Evolutionary conservation across 352 stramenopile species (phyloP).

Genomic region (Globisporangium recalcitrans): DNA sequence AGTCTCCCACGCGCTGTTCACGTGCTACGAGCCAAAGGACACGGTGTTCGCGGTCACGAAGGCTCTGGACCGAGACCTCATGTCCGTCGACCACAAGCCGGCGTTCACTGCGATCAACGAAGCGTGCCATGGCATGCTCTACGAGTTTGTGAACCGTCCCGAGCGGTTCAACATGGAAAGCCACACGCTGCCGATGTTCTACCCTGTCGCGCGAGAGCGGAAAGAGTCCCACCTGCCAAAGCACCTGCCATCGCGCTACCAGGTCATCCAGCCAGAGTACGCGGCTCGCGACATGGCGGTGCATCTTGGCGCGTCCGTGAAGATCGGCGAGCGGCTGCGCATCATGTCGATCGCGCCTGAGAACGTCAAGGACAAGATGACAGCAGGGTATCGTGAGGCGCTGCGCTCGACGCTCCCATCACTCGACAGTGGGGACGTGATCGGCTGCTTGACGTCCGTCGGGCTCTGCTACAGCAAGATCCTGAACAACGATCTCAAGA

Average conservation of each 20-base stretch:
- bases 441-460: constrained; percentile 62
- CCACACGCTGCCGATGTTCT: constrained; percentile 67
- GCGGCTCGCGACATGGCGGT: constrained; percentile 45
- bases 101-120: constrained; percentile 71
- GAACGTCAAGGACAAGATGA: constrained; percentile 43
- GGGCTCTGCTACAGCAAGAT: constrained; percentile 68
- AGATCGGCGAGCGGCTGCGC: constrained; percentile 56
- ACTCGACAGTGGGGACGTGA: constrained; percentile 49
- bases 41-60: constrained; percentile 68
- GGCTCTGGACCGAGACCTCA: constrained; percentile 49
- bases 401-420: constrained; percentile 48
- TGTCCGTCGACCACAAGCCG: constrained; percentile 63
- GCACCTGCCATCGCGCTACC: constrained; percentile 33
- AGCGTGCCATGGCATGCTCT: constrained; percentile 64
- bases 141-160: constrained; percentile 51
- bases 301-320: constrained; percentile 48
- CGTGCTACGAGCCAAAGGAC: constrained; percentile 75
- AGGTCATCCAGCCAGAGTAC: constrained; percentile 69
- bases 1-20: constrained; percentile 74
- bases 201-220: constrained; percentile 56
- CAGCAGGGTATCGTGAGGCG: constrained; percentile 47
- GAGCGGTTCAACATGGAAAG: constrained; percentile 62
- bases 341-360: constrained; percentile 71
- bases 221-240: constrained; percentile 17
- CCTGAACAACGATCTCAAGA: constrained; percentile 58